Base-by-base conservation (phyloP, 2,329 filamentous ascomycete genomes). In the Colletotrichum acutatum region DNA sequence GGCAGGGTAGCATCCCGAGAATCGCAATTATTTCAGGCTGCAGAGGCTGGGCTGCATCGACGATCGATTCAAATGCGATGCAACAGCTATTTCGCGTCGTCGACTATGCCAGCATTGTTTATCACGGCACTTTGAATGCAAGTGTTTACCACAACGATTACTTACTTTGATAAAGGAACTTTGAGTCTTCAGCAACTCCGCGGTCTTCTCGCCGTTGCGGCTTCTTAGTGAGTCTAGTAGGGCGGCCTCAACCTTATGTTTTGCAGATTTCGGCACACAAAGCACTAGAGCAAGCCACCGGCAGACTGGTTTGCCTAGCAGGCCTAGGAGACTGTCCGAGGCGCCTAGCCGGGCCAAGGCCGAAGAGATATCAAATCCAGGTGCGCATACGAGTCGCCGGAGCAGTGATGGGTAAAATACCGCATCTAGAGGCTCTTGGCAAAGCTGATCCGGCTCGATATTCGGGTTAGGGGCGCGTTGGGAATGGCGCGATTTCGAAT, bases 361-460 rank as follows among this genome's bases (percentile, higher is more conserved):
- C 57, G 26, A 54, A 16, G 12, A 3, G 19, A n/a, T 28, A 37
- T 49, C 9, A 32, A 46, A 24, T 6, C 24, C 19, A 58, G 6
- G 34, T 14, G 34, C 49, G 24, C 19, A 24, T 24, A 49, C 34
- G 34, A 56, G 62, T 28, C 64, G 37, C 22, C 16, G 16, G 2
- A 24, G 19, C 12, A 30, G 56, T 34, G 16, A 53, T 37, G 19
- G 28, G 16, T 30, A 71, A 71, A 66, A 71, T 70, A 49, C 66
- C 71, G 49, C 71, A 73, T 66, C 49, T 66, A 56, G 56, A 46
- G 34, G 22, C 42, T 61, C 71, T 73, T 73, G 71, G 71, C 71
- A 49, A 61, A 37, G 56, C 49, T 52, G 46, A 34, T 37, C 56
- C 46, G 66, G 70, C 32, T 57, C 12, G 52, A 46, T 24, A 26